A percentile compares a stretch with the other conserved stretches of the same genome.
phyloP scores from a whole-genome alignment of 306 rosid species.

The Nissolia schottii region DNA sequence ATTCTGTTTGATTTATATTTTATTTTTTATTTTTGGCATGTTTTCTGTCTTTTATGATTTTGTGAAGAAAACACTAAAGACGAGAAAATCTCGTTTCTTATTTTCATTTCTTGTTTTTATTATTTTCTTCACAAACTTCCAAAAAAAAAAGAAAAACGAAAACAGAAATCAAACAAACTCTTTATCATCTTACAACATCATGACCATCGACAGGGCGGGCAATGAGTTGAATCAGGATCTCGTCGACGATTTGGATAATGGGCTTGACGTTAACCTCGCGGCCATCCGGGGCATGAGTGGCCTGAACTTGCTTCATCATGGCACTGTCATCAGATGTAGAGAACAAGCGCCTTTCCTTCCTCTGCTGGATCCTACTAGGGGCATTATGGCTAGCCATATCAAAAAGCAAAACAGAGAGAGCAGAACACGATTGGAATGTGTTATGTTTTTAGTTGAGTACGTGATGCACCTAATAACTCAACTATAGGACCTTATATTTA shows the following conservation, averaged over 20 bases:
- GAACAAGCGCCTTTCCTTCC: slow-evolving; percentile 46
- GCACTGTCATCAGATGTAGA: slow-evolving; percentile 60
- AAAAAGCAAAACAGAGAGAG: background rate
- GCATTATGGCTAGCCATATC: background rate
- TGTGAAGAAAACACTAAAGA: too few relatives aligned
- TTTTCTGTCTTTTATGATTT: too few relatives aligned
- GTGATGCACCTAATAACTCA: slow-evolving; percentile 8
- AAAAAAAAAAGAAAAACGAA: background rate
- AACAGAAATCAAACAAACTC: too few relatives aligned
- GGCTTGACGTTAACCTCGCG: slow-evolving; percentile 62
- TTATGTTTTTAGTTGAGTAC: slow-evolving; percentile 1
- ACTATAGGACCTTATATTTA: slow-evolving; percentile 42
- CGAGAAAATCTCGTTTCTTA: too few relatives aligned
- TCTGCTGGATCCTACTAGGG: slow-evolving; percentile 23
- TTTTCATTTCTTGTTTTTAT: too few relatives aligned
- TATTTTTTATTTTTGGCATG: too few relatives aligned
- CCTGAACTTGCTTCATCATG: slow-evolving; percentile 63
- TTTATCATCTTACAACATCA: slow-evolving; percentile 46
- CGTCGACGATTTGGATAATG: slow-evolving; percentile 47
- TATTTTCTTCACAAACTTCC: background rate
- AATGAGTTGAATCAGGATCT: slow-evolving; percentile 43
- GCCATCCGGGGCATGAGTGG: slow-evolving; percentile 65
- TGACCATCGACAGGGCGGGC: slow-evolving; percentile 39
- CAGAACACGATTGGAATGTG: background rate
- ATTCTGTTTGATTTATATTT: too few relatives aligned